Evolutionary conservation across 805 yeast species (phyloP).

Genomic region (Cyberlindnera galapagoensis): DNA sequence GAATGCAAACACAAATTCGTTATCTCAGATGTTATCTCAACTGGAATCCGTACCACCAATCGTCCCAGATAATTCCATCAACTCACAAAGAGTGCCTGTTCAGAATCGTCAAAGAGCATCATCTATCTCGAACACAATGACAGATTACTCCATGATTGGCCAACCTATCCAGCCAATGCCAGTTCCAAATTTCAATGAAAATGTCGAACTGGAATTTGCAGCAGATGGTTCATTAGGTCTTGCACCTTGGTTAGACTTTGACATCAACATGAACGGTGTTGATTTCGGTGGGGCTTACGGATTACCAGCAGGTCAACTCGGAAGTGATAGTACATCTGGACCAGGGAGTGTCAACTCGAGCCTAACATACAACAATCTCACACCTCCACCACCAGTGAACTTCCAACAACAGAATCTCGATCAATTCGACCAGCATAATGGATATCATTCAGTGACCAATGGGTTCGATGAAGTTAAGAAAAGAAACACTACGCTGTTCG

Average conservation of each 20-base stretch:
- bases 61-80: constrained; percentile 8
- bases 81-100: constrained; percentile 8
- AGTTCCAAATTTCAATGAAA: constrained; percentile 14
- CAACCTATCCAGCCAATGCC: constrained; percentile 1
- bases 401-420: too few relatives aligned
- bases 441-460: neutral
- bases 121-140: too few relatives aligned
- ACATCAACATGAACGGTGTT: constrained; percentile 22
- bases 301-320: neutral
- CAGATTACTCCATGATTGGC: too few relatives aligned
- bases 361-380: too few relatives aligned
- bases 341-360: too few relatives aligned
- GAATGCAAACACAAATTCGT: constrained; percentile 10
- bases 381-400: too few relatives aligned
- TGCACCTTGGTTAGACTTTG: constrained; percentile 55
- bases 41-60: constrained; percentile 24
- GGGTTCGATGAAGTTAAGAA: constrained; percentile 2
- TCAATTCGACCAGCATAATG: neutral
- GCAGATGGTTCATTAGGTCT: constrained; percentile 78
- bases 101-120: too few relatives aligned
- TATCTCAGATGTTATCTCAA: constrained; percentile 23
- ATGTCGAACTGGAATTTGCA: constrained; percentile 49
- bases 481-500: constrained; percentile 15
- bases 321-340: neutral
- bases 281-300: constrained; percentile 3